These are phyloP conservation scores for Chaetoceros tenuissimus DNA, from an alignment of 108 stramenopile genomes.

Conservation along the genomic window DNA sequence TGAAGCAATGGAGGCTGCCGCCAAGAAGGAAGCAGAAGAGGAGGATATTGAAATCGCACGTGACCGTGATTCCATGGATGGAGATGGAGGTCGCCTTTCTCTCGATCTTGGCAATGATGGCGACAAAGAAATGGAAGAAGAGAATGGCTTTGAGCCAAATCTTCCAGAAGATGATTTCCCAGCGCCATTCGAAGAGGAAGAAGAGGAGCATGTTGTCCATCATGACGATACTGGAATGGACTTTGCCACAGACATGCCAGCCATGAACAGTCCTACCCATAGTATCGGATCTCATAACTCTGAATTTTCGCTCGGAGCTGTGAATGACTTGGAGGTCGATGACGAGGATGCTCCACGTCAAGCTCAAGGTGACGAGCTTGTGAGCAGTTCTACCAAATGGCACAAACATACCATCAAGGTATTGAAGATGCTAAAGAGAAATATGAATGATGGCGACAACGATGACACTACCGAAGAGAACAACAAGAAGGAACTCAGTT, in stretches of 20 bases:
- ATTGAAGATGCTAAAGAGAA: conserved; percentile 45
- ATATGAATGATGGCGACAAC: conserved; percentile 34
- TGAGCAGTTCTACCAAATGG: conserved; percentile 71
- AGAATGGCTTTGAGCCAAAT: conserved; percentile 13
- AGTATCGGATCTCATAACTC: conserved; percentile 16
- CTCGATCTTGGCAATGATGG: conserved; percentile 13
- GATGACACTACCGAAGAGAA: conserved; percentile 28
- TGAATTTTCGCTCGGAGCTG: conserved; percentile 50
- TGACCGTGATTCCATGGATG: conserved; percentile 5
- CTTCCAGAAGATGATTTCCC: conserved; percentile 3
- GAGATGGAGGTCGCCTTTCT: not conserved
- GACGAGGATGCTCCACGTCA: conserved; percentile 38
- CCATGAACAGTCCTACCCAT: not conserved
- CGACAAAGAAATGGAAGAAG: conserved; percentile 36
- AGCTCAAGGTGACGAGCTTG: conserved; percentile 28
- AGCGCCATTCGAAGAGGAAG: conserved; percentile 7
- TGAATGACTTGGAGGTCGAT: conserved; percentile 63
- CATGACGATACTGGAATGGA: conserved; percentile 11
- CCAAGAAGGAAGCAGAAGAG: conserved; percentile 1
- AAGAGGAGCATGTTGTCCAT: conserved; percentile 11
- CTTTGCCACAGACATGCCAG: not conserved
- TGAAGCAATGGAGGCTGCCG: conserved; percentile 3
- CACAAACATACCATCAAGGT: conserved; percentile 87
- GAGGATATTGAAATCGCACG: conserved; percentile 15
- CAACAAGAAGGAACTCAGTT: conserved; percentile 43